Evolutionary conservation across 495 filamentous ascomycete genomes (phyloP).

Genomic region (Aspergillus campestris): DNA sequence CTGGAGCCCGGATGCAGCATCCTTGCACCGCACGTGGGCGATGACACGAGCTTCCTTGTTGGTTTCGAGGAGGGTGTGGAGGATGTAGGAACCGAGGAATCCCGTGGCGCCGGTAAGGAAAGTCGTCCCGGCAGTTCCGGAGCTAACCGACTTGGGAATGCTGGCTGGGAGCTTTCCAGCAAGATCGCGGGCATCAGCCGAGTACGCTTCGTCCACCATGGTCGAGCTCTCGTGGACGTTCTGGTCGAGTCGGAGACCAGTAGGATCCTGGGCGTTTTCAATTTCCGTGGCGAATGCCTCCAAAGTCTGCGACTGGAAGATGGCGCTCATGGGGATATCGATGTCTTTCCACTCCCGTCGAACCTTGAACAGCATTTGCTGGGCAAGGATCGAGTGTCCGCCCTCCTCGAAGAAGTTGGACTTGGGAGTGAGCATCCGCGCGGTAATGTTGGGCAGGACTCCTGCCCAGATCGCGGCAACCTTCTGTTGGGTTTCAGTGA

Average conservation of each 20-base stretch:
- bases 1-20: constrained; percentile 38
- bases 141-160: constrained; percentile 18
- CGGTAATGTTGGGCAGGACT: constrained; percentile 43
- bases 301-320: constrained; percentile 71
- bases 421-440: constrained; percentile 52
- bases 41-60: constrained; percentile 58
- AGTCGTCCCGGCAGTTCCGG: constrained; percentile 42
- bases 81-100: constrained; percentile 78
- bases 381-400: constrained; percentile 79
- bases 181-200: constrained; percentile 56
- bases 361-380: constrained; percentile 71
- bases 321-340: constrained; percentile 65
- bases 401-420: constrained; percentile 82
- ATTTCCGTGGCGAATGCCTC: constrained; percentile 65
- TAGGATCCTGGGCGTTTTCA: constrained; percentile 46
- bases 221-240: constrained; percentile 16
- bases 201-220: constrained; percentile 48
- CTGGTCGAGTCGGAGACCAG: constrained; percentile 24
- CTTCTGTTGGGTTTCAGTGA: constrained; percentile 58
- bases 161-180: constrained; percentile 36
- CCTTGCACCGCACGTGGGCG: constrained; percentile 65
- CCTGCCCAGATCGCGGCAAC: constrained; percentile 61
- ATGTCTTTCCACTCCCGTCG: constrained; percentile 52
- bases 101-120: constrained; percentile 90
- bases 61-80: constrained; percentile 58